Conservation (phyloP, 2,329 filamentous ascomycete genomes). For the Ophiocordyceps camponoti-leonardi region DNA sequence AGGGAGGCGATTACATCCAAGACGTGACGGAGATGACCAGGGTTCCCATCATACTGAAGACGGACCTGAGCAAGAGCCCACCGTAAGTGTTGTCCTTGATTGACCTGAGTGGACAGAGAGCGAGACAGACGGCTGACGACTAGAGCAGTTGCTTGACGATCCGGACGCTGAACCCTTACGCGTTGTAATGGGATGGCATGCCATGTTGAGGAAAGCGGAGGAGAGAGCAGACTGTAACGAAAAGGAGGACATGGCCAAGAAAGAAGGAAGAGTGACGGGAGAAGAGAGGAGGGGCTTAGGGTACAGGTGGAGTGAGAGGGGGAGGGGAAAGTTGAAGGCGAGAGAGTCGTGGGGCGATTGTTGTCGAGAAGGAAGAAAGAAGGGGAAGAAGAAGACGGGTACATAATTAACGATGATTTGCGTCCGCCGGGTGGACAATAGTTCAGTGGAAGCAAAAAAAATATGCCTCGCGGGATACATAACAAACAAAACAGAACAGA, state of each 20-base stretch:
- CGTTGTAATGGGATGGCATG: conserved; percentile 24
- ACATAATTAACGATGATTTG: neutral
- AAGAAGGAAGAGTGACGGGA: too few species aligned
- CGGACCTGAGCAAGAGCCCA: conserved; percentile 94
- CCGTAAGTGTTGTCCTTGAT: conserved; percentile 53
- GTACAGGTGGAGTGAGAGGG: too few species aligned
- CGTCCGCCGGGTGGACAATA: neutral
- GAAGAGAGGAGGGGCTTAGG: too few species aligned
- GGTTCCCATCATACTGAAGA: conserved; percentile 96
- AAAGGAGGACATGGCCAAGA: neutral
- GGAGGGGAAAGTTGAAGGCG: too few species aligned
- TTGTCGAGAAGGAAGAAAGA: neutral
- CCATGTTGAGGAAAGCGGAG: neutral
- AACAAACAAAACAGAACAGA: neutral
- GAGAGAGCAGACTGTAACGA: neutral
- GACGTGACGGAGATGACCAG: conserved; percentile 96
- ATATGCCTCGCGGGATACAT: neutral
- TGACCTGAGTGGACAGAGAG: neutral
- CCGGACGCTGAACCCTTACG: conserved; percentile 65
- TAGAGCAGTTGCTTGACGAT: conserved; percentile 58
- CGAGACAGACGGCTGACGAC: conserved; percentile 7
- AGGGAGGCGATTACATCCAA: conserved; percentile 91
- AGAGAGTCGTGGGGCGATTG: too few species aligned
- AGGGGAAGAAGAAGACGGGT: neutral
- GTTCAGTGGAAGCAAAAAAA: neutral